Evolutionary conservation across 2,329 filamentous ascomycete genomes (phyloP).

Genomic region (Penicillium olsonii): DNA sequence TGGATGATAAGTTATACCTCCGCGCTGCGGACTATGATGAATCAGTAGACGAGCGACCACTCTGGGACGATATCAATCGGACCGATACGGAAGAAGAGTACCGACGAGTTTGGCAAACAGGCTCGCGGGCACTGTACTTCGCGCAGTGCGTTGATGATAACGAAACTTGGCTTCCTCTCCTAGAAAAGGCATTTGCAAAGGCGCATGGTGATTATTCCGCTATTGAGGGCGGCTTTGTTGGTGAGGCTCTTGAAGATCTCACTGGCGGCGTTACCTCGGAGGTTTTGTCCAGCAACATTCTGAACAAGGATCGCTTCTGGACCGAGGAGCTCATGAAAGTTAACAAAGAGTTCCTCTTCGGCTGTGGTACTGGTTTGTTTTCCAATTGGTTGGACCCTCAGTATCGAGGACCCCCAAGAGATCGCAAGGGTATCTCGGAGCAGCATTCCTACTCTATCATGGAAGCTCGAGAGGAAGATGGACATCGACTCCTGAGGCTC

Average conservation of each 20-base stretch:
- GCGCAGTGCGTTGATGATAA: slow-evolving; percentile 73
- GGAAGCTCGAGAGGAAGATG: slow-evolving; percentile 62
- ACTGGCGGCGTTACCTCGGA: slow-evolving; percentile 55
- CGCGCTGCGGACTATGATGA: slow-evolving; percentile 82
- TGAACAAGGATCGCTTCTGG: slow-evolving; percentile 79
- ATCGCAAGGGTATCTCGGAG: slow-evolving; percentile 47
- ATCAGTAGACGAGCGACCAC: slow-evolving; percentile 70
- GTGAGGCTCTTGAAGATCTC: slow-evolving; percentile 60
- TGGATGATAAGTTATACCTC: slow-evolving; percentile 87
- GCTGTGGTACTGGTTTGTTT: slow-evolving; percentile 49
- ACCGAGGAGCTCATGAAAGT: slow-evolving; percentile 75
- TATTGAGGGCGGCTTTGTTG: slow-evolving; percentile 74
- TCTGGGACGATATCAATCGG: slow-evolving; percentile 74
- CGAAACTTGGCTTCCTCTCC: slow-evolving; percentile 78
- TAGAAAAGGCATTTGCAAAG: slow-evolving; percentile 84
- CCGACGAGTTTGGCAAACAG: slow-evolving; percentile 69
- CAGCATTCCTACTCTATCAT: slow-evolving; percentile 61
- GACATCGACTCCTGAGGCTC: slow-evolving; percentile 64
- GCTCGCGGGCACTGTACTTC: slow-evolving; percentile 76
- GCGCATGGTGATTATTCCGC: slow-evolving; percentile 77
- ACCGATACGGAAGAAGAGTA: slow-evolving; percentile 73
- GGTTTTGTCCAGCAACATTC: slow-evolving; percentile 48
- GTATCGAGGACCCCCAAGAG: slow-evolving; percentile 36
- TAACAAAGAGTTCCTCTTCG: slow-evolving; percentile 70
- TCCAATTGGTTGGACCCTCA: slow-evolving; percentile 46